phyloP scores from a whole-genome alignment of 306 rosid genomes.

The Inga laurina region DNA sequence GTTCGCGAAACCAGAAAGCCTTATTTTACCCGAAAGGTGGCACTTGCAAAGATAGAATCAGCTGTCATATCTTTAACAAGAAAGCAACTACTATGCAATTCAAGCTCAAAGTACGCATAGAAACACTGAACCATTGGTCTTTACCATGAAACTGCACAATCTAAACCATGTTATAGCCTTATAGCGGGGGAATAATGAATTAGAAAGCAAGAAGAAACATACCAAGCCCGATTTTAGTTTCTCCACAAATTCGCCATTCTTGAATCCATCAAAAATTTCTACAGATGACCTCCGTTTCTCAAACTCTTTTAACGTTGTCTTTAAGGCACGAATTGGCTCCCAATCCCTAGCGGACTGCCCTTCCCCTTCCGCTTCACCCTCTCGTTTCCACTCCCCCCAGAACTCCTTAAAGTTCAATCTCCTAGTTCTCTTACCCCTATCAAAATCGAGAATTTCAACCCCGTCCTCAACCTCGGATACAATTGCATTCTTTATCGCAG shows the following conservation, averaged over 20 bases:
- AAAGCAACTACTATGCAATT: neutral
- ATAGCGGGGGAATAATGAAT: neutral
- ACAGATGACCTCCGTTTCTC: conserved; percentile 73
- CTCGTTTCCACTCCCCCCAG: conserved; percentile 85
- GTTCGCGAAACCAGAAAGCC: neutral
- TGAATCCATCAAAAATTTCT: conserved; percentile 71
- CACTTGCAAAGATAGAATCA: neutral
- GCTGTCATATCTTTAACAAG: neutral
- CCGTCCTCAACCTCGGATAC: conserved; percentile 64
- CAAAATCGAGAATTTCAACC: conserved; percentile 44
- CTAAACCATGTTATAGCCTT: neutral
- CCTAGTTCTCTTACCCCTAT: conserved; percentile 55
- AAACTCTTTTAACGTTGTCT: conserved; percentile 77
- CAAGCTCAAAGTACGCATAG: neutral
- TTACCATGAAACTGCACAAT: conserved; percentile 1
- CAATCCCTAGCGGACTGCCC: conserved; percentile 51
- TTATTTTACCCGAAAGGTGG: conserved; percentile 5
- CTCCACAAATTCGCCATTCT: conserved; percentile 82
- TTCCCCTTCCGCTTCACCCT: conserved; percentile 50
- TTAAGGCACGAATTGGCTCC: conserved; percentile 92
- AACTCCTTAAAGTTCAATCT: conserved; percentile 60
- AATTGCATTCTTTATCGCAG: conserved; percentile 81
- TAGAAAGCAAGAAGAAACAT: conserved; percentile 31
- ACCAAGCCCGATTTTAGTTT: conserved; percentile 88
- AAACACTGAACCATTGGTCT: neutral